Conservation (phyloP, 2,329 filamentous ascomycete genomes). For the Tolypocladium tropicale region DNA sequence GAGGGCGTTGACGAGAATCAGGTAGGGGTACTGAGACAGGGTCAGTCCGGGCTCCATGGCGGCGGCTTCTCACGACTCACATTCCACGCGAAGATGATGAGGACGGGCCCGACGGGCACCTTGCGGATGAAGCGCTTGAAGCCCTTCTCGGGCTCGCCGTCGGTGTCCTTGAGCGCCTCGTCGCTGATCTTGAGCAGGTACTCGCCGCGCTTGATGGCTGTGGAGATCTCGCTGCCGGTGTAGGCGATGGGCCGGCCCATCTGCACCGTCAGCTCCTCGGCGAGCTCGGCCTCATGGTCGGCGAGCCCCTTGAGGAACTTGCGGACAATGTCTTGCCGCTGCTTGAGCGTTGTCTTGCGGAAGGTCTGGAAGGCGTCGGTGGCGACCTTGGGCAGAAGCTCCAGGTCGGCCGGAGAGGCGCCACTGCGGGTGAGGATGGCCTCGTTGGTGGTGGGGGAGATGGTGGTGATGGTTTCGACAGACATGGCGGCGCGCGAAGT, state of each 20-base stretch:
- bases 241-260: constrained; percentile 93
- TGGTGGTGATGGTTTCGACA: constrained; percentile 59
- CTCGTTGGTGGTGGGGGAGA: constrained; percentile 85
- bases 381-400: constrained; percentile 60
- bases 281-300: constrained; percentile 68
- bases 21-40: constrained; percentile 69
- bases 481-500: constrained; percentile 38
- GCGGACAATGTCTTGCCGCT: constrained; percentile 71
- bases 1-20: constrained; percentile 86
- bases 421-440: constrained; percentile 71
- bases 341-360: constrained; percentile 61
- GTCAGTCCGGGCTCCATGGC: not conserved
- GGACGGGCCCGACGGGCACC: constrained; percentile 74
- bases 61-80: constrained; percentile 39
- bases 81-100: constrained; percentile 94
- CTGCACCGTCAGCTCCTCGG: constrained; percentile 78
- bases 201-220: constrained; percentile 74
- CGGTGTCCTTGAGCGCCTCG: constrained; percentile 67
- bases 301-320: constrained; percentile 64
- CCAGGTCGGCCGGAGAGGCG: constrained; percentile 58
- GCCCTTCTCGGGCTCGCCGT: constrained; percentile 74
- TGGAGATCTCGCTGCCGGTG: constrained; percentile 71
- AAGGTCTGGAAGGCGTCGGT: constrained; percentile 68
- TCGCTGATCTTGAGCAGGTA: constrained; percentile 78
- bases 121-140: constrained; percentile 89